Evolutionary conservation across 257 asterid genomes (phyloP).

Genomic region (Scutellaria baicalensis): DNA sequence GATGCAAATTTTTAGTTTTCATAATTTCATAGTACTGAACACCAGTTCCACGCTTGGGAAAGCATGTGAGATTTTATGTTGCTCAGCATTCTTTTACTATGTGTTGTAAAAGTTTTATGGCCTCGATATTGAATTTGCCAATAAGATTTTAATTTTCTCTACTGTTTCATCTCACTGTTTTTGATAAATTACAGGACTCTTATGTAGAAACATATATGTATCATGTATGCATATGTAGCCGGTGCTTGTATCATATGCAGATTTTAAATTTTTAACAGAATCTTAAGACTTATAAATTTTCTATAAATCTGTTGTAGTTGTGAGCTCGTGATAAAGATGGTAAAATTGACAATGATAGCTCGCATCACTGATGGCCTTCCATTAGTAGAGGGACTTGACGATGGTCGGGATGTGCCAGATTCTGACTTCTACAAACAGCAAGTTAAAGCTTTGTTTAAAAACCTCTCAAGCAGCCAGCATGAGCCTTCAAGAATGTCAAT

Average conservation of each 20-base stretch:
- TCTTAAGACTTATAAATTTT: not conserved
- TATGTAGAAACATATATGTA: not conserved
- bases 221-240: not conserved
- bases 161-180: not conserved
- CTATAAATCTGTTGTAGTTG: slow-evolving; percentile 18
- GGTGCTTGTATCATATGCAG: not conserved
- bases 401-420: slow-evolving; percentile 79
- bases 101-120: not conserved
- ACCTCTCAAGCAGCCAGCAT: slow-evolving; percentile 71
- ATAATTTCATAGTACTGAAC: not conserved
- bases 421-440: slow-evolving; percentile 77
- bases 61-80: not conserved
- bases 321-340: slow-evolving; percentile 55
- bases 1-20: not conserved
- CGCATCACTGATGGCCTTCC: slow-evolving; percentile 93
- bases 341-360: slow-evolving; percentile 83
- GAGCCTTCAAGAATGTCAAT: slow-evolving; percentile 90
- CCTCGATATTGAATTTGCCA: not conserved
- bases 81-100: not conserved
- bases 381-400: slow-evolving; percentile 82
- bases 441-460: slow-evolving; percentile 75
- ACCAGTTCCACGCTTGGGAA: not conserved
- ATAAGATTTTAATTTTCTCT: not conserved
- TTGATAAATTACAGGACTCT: not conserved
- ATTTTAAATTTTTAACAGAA: not conserved